A percentile compares a stretch with the other conserved stretches of the same genome.
phyloP scores from a whole-genome alignment of 352 stramenopile species.

The Aphanomyces astaci region DNA sequence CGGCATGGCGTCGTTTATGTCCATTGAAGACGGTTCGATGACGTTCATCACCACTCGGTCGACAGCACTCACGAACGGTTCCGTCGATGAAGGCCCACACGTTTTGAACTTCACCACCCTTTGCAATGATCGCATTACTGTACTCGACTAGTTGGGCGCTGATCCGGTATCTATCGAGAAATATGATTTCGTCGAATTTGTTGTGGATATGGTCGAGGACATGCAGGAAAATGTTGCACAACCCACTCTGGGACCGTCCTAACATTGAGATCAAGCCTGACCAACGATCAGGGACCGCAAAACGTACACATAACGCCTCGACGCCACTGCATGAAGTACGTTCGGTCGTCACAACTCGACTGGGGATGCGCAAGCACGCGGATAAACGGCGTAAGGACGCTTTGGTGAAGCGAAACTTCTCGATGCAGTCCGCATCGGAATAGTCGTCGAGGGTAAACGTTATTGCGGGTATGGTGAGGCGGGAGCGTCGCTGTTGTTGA shows the following conservation, averaged over 20 bases:
- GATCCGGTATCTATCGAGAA: not conserved
- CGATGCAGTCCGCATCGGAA: not conserved
- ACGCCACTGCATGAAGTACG: not conserved
- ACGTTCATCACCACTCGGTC: not conserved
- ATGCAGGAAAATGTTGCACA: conserved; percentile 17
- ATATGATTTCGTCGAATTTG: not conserved
- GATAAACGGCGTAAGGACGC: not conserved
- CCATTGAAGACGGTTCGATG: not conserved
- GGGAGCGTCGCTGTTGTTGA: too few species aligned
- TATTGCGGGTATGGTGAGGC: not conserved
- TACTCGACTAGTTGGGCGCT: not conserved
- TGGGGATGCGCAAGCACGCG: not conserved
- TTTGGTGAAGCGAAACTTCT: not conserved
- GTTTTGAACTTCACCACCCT: not conserved
- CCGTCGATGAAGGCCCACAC: not conserved
- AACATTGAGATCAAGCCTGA: conserved; percentile 6
- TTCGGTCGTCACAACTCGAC: not conserved
- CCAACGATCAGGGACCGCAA: conserved; percentile 8
- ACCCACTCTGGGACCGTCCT: not conserved
- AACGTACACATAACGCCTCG: conserved; percentile 8
- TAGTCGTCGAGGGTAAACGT: not conserved
- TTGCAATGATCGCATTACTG: not conserved
- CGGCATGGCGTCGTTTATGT: not conserved
- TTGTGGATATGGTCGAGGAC: not conserved
- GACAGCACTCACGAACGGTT: not conserved